phyloP scores from a whole-genome alignment of 345 rosid genomes.

The Cardamine occulta region DNA sequence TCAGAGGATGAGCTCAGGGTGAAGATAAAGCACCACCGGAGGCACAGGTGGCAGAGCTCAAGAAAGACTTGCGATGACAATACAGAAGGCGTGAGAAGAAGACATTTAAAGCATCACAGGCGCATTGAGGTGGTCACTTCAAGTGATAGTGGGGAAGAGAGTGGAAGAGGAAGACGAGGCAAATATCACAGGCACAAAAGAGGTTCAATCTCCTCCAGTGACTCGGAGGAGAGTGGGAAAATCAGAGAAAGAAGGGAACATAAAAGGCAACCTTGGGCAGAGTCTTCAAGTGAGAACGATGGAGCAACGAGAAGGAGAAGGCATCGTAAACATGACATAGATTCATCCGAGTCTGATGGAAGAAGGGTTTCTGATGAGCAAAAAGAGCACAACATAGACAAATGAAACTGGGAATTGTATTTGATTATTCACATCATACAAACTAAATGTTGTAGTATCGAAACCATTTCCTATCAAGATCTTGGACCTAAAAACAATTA shows the following conservation, averaged over 20 bases:
- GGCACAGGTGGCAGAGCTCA: conserved; percentile 49
- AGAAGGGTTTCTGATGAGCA: conserved; percentile 28
- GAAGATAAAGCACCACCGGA: conserved; percentile 53
- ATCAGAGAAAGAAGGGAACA: conserved; percentile 45
- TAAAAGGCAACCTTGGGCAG: conserved; percentile 36
- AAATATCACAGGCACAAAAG: conserved; percentile 49
- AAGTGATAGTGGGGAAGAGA: conserved; percentile 42
- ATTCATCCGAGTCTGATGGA: conserved; percentile 33
- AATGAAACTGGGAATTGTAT: conserved; percentile 23
- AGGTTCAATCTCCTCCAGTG: conserved; percentile 41
- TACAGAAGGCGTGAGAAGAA: conserved; percentile 31
- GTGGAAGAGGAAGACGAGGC: conserved; percentile 43
- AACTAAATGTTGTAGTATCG: background rate
- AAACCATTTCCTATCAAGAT: conserved; percentile 8
- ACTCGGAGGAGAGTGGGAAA: conserved; percentile 43
- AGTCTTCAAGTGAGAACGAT: conserved; percentile 44
- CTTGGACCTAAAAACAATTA: background rate
- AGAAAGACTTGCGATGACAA: conserved; percentile 50
- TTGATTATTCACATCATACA: background rate
- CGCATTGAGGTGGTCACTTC: conserved; percentile 43
- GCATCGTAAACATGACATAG: conserved; percentile 27
- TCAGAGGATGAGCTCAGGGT: conserved; percentile 57
- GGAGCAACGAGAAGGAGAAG: conserved; percentile 19
- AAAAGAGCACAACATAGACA: conserved; percentile 21
- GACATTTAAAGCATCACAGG: conserved; percentile 40